A percentile compares a stretch with the other conserved stretches of the same genome.
Conservation (phyloP, 768 basidiomycete species). For the Termitomyces sp. region DNA sequence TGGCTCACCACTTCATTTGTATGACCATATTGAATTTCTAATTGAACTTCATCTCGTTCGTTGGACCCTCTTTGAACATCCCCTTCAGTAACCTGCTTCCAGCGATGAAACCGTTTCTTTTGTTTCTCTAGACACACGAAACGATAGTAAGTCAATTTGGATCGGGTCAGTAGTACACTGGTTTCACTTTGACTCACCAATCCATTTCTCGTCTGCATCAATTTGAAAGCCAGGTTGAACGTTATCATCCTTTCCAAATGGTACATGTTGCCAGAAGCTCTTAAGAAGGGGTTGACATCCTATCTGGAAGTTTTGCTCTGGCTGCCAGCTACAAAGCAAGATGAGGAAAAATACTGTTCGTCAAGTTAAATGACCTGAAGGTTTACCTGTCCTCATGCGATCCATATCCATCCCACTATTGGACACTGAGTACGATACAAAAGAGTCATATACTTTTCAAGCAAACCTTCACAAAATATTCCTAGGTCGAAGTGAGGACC, state of each 20-base stretch:
- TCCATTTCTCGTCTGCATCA: conserved; percentile 48
- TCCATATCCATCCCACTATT: background rate
- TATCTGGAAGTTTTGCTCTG: conserved; percentile 46
- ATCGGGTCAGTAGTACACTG: too few relatives aligned
- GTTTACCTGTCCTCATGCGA: background rate
- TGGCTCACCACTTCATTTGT: background rate
- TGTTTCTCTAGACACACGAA: conserved; percentile 26
- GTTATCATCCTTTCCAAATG: conserved; percentile 47
- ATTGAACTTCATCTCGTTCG: background rate
- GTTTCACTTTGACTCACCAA: conserved; percentile 36
- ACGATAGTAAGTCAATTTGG: too few relatives aligned
- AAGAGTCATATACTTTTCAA: background rate
- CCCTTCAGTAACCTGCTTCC: background rate
- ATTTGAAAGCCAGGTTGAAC: conserved; percentile 50
- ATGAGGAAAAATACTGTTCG: background rate
- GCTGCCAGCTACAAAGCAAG: conserved; percentile 61
- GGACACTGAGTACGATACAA: background rate
- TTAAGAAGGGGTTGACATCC: conserved; percentile 54
- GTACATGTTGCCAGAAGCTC: conserved; percentile 55
- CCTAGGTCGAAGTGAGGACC: background rate
- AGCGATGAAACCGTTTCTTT: conserved; percentile 13
- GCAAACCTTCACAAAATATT: conserved; percentile 1
- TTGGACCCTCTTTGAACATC: background rate
- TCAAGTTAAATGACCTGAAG: background rate
- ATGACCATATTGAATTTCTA: too few relatives aligned